Evolutionary conservation across 768 basidiomycete genomes (phyloP).

Genomic region (Auricularia sp.): DNA sequence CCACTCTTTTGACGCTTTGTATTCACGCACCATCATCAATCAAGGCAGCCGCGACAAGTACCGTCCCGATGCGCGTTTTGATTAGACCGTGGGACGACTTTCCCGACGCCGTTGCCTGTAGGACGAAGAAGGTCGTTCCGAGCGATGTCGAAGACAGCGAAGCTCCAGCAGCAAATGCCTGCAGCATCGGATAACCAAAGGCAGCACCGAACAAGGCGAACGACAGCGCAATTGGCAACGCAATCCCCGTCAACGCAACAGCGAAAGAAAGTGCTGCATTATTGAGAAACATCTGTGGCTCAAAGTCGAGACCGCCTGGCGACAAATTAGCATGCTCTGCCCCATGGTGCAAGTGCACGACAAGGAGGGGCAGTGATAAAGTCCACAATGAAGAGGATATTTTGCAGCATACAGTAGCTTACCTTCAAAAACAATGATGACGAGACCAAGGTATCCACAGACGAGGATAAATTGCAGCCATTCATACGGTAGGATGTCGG

Average conservation of each 20-base stretch:
- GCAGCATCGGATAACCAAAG: constrained; percentile 27
- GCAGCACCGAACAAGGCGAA: constrained; percentile 33
- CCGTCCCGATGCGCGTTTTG: constrained; percentile 41
- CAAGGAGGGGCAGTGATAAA: too few relatives aligned
- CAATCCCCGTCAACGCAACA: constrained; percentile 43
- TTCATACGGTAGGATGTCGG: constrained; percentile 30
- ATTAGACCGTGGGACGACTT: constrained; percentile 24
- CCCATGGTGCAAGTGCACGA: too few relatives aligned
- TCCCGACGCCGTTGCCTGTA: constrained; percentile 19
- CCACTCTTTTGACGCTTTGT: too few relatives aligned
- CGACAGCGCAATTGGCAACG: constrained; percentile 39
- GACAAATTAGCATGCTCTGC: not conserved
- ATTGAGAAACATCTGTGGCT: not conserved
- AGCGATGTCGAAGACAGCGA: constrained; percentile 56
- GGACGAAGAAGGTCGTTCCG: constrained; percentile 43
- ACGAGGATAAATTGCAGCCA: constrained; percentile 28
- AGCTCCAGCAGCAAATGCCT: constrained; percentile 53
- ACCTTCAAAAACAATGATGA: constrained; percentile 25
- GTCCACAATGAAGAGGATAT: too few relatives aligned
- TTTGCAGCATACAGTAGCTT: too few relatives aligned
- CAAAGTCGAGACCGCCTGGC: not conserved
- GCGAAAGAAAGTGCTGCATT: constrained; percentile 37
- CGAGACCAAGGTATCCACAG: constrained; percentile 29
- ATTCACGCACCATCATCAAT: constrained; percentile 27
- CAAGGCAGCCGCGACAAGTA: constrained; percentile 51